phyloP scores from a whole-genome alignment of 371 early-diverging fungal genomes.

The Catenaria anguillulae region DNA sequence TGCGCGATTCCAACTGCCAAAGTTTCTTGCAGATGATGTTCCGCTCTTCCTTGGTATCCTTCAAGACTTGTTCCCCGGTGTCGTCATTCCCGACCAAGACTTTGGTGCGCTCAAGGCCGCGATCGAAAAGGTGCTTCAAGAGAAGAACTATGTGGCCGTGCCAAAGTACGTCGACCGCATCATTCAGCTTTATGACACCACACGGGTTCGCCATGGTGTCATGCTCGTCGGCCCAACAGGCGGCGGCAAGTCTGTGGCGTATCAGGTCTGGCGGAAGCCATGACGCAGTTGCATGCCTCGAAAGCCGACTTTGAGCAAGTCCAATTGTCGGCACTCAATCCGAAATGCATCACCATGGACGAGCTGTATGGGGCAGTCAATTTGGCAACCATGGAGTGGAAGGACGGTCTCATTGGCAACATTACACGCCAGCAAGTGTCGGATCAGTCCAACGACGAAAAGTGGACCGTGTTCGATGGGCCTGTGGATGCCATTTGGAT shows the following conservation, averaged over 20 bases:
- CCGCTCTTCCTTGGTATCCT: constrained; percentile 35
- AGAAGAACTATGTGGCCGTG: constrained; percentile 23
- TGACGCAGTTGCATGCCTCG: constrained; percentile 17
- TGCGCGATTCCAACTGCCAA: constrained; percentile 40
- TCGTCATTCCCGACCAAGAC: constrained; percentile 28
- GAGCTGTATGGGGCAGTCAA: constrained; percentile 46
- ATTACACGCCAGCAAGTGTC: constrained; percentile 37
- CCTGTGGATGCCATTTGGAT: constrained; percentile 50
- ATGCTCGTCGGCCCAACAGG: constrained; percentile 46
- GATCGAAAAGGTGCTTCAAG: constrained; percentile 24
- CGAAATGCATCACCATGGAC: constrained; percentile 41
- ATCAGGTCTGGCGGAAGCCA: constrained; percentile 31
- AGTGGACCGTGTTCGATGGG: constrained; percentile 49
- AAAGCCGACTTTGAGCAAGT: constrained; percentile 12
- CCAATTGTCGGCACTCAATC: constrained; percentile 39
- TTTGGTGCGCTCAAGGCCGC: constrained; percentile 14
- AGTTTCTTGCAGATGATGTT: constrained; percentile 40
- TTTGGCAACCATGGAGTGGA: constrained; percentile 46
- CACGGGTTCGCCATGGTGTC: constrained; percentile 37
- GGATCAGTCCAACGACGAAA: constrained; percentile 30
- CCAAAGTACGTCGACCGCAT: constrained; percentile 27
- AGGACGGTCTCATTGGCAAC: constrained; percentile 35
- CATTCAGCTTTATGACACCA: constrained; percentile 37
- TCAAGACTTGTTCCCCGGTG: constrained; percentile 35
- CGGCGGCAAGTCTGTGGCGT: constrained; percentile 40